Conservation (phyloP, 1,139 yeast genomes). For the Hyphopichia fennica region DNA sequence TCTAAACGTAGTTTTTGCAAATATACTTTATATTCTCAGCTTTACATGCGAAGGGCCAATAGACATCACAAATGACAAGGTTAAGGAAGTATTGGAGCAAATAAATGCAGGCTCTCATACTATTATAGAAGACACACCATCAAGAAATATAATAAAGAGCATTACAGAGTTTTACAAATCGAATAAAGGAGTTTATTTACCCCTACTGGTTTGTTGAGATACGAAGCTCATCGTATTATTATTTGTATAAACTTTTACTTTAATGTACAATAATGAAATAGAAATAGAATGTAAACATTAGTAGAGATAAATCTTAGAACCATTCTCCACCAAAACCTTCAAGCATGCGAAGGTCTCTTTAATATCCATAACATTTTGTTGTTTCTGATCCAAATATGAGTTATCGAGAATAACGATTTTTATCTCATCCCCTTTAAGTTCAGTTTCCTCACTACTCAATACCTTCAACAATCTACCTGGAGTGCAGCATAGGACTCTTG, state of each 20-base stretch:
- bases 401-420: conserved; percentile 63
- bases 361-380: conserved; percentile 64
- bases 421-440: conserved; percentile 46
- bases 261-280: conserved; percentile 2
- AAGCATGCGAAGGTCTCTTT: conserved; percentile 45
- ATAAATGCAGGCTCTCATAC: conserved; percentile 7
- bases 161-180: conserved; percentile 32
- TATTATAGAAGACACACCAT: conserved; percentile 14
- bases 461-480: conserved; percentile 62
- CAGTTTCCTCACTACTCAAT: conserved; percentile 39
- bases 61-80: conserved; percentile 6
- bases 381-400: conserved; percentile 61
- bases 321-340: conserved; percentile 39
- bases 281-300: conserved; percentile 15
- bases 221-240: background rate
- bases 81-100: conserved; percentile 1
- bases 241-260: conserved; percentile 1
- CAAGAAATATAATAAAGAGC: conserved; percentile 19
- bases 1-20: conserved; percentile 15
- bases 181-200: conserved; percentile 32
- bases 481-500: conserved; percentile 61
- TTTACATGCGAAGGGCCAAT: conserved; percentile 15
- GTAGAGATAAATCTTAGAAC: conserved; percentile 52
- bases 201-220: conserved; percentile 25
- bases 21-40: conserved; percentile 23